Base-by-base conservation (phyloP, 371 early-diverging fungal species). In the Paraphysoderma sedebokerense region DNA sequence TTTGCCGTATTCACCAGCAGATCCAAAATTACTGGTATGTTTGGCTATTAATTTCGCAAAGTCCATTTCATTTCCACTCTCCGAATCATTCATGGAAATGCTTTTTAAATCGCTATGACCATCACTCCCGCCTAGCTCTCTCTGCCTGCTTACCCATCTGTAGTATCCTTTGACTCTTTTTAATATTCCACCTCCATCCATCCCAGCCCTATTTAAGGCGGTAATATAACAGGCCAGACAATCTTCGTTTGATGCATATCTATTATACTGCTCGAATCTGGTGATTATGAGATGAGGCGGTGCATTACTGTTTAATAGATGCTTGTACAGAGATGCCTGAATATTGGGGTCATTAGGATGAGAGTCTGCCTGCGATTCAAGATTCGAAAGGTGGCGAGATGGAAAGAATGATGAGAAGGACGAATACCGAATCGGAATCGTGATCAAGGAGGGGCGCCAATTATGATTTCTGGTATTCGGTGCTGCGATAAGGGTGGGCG, bases 291-390 rank as follows among this genome's bases (percentile, higher is more conserved):
- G 65, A 38, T 62, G 53, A n/a, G 74, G 74, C 51, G 74, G 70
- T 47, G 77, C 80, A 15, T 72, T 48, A 19, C 67, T 58, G 30
- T 77, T 46, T 52, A 80, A 67, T 58, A 81, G 82, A 81, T 80
- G 82, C 70, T 73, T 74, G 66, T 81, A 82, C 28, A 81, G 63
- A 32, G 67, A 67, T 12, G 82, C 72, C 54, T 87, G 87, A 32
- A 68, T 70, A 13, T 53, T 42, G 13, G 77, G 54, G 57, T 84
- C 76, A 30, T 67, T 64, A 8, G 78, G 67, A 44, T 67, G 65
- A 11, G 69, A 63, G 35, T 79, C 72, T 3, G 87, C 84, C 27
- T 79, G 80, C 36, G 70, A 53, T 47, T 82, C 81, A n/a, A 86
- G 55, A 33, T 70, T 67, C 15, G 66, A 65, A 12, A 81, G 57